Evolutionary conservation across 2,329 filamentous ascomycete species (phyloP), one percentile per base, ranked within the genome.

Genomic region (Daldinia eschscholtzii): DNA sequence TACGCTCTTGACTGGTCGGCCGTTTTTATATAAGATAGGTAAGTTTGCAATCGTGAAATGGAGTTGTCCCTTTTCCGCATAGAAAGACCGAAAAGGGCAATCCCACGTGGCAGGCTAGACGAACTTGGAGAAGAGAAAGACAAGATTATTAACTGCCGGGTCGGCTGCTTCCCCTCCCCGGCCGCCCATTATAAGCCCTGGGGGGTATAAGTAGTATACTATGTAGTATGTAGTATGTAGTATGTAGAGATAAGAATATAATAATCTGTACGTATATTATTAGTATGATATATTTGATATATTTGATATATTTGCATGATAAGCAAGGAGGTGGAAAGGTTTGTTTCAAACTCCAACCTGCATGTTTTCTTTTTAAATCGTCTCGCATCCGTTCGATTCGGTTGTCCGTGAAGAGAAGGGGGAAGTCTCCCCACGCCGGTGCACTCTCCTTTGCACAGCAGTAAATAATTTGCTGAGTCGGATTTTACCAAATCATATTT

Each of bases 61-160:
- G 23, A 18, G 44, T 42, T 44, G 46, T 61, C 46, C 28, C 35
- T 53, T 57, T 52, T 55, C 37, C 41, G 57, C 44, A 59, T 55
- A 57, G 35, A 30, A 30, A 52, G 42, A 30, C 65, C 59, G 42
- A 56, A 68, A 62, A 48, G 48, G 58, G 63, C 23, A 71, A 62
- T 69, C 52, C 69, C 69, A 71, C 69, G 69, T 71, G 69, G 66
- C 55, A 60, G 56, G 48, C 53, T 69, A 57, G 57, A 61, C 68
- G 42, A 61, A 64, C 58, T 63, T 59, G 59, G 62, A 20, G 37
- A 63, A 46, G 57, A 66, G 60, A 68, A 44, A 58, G 59, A 37
- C n/a, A 61, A 64, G 48, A 44, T 48, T 65, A 46, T 48, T 35
- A 71, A 69, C 66, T 71, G 57, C 68, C 68, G 68, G 57, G 20